A percentile compares a stretch with the other conserved stretches of the same genome.
Evolutionary conservation across 2,329 filamentous ascomycete species (phyloP).

Genomic region (Diaporthe amygdali): DNA sequence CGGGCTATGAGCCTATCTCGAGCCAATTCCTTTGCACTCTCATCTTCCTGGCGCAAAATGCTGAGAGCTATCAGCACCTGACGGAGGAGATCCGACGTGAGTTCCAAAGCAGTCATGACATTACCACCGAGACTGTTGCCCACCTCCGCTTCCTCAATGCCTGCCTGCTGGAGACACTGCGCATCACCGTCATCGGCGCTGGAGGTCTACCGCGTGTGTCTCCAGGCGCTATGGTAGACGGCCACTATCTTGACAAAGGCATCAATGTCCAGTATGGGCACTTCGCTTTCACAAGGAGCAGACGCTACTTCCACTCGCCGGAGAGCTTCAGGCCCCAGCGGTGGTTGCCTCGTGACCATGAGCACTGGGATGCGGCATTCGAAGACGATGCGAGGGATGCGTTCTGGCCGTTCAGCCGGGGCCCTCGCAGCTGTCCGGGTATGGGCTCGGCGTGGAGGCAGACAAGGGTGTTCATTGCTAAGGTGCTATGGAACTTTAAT

Average conservation of each 20-base stretch:
- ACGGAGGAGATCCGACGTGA: not conserved
- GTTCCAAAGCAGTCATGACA: not conserved
- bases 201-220: not conserved
- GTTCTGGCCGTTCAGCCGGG: not conserved
- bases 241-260: not conserved
- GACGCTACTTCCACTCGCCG: not conserved
- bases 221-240: not conserved
- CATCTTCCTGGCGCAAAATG: not conserved
- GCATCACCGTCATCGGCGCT: not conserved
- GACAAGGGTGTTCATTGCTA: not conserved
- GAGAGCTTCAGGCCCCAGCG: not conserved
- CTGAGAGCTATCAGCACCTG: not conserved
- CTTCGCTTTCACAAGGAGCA: not conserved
- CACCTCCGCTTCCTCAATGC: not conserved
- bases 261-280: not conserved
- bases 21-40: not conserved
- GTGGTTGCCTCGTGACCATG: not conserved
- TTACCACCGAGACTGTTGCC: not conserved
- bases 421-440: not conserved
- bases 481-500: not conserved
- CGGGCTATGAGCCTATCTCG: not conserved
- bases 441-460: constrained; percentile 2
- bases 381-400: not conserved
- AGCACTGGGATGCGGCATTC: not conserved
- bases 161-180: not conserved